Base-by-base conservation (phyloP, 73 alveolate species). In the Paramecium caudatum region DNA sequence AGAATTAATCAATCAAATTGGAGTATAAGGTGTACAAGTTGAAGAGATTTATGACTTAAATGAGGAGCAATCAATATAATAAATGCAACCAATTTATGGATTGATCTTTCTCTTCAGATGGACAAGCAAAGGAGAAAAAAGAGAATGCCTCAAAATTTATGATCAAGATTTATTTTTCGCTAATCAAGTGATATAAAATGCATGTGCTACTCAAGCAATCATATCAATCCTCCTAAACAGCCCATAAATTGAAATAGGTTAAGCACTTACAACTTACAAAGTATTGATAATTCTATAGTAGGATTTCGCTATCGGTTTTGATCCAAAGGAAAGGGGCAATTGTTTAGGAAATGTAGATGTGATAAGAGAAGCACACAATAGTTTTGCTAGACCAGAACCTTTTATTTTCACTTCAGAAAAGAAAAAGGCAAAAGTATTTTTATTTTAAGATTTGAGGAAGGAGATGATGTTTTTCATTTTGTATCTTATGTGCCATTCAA, bases 181-280 rank as follows among this genome's bases (percentile, higher is more conserved):
- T 1, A 95, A 95, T 65, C 94, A 97, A 95, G 98, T 95, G 16
- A 93, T 97, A 55, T 91, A 91, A 61, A 97, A 97, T 93, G 99
- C 99, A 6, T 96, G 99, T 91, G 99, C 99, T 19, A 97, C 99
- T 6, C 93, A 97, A 91, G 99, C 99, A 8, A 94, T 97, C 82
- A 90, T 97, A 27, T 91, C 98, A 10, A 91, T 97, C 34, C 91
- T 97, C 3, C 82, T 97, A 90, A 97, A 97, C 88, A 46, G 96
- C 13, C 95, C 96, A 30, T 95, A 97, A 61, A 82, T 97, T 43
- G 99, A 96, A 19, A 91, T 96, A 13, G 99, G 99, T 1, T 97
- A 92, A 10, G 98, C 95, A 61, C 96, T 97, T 32, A 82, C 36
- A 46, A 95, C 93, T 82, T 93, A 95, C 61, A 97, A 96, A 95